Evolutionary conservation across 2,329 filamentous ascomycete species (phyloP).

Genomic region (Pochonia chlamydosporia): DNA sequence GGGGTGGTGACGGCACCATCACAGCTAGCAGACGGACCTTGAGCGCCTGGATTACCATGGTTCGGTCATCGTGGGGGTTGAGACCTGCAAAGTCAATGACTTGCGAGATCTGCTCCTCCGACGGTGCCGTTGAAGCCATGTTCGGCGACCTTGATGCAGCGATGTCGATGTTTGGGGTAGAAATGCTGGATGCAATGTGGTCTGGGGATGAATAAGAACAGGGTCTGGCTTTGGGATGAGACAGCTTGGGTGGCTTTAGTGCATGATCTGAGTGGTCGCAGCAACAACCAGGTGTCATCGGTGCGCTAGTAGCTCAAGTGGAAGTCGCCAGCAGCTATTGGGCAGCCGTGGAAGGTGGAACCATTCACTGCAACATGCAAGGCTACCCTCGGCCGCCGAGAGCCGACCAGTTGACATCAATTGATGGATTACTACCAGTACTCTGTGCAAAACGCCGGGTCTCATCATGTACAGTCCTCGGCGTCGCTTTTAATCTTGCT

Average conservation of each 20-base stretch:
- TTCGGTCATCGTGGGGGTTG: slow-evolving; percentile 28
- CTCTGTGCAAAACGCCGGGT: too few species aligned
- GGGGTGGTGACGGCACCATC: not conserved
- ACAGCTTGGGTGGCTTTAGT: not conserved
- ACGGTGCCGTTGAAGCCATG: slow-evolving; percentile 30
- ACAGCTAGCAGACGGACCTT: slow-evolving; percentile 24
- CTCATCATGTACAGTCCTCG: too few species aligned
- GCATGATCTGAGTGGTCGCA: too few species aligned
- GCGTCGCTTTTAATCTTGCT: too few species aligned
- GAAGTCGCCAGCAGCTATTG: too few species aligned
- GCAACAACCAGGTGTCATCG: too few species aligned
- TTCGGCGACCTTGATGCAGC: slow-evolving; percentile 6
- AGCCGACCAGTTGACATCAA: too few species aligned
- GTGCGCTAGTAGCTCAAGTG: too few species aligned
- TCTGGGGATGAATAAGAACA: not conserved
- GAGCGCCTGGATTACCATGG: slow-evolving; percentile 34
- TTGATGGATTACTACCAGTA: too few species aligned
- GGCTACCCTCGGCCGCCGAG: too few species aligned
- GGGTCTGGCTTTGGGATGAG: not conserved
- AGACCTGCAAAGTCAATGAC: slow-evolving; percentile 38
- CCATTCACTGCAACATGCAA: too few species aligned
- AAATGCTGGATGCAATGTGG: not conserved
- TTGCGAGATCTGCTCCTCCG: slow-evolving; percentile 29
- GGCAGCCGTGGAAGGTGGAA: too few species aligned
- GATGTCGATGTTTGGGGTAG: not conserved